phyloP scores from a whole-genome alignment of 331 rosid species.

The Rhamnella rubrinervis region DNA sequence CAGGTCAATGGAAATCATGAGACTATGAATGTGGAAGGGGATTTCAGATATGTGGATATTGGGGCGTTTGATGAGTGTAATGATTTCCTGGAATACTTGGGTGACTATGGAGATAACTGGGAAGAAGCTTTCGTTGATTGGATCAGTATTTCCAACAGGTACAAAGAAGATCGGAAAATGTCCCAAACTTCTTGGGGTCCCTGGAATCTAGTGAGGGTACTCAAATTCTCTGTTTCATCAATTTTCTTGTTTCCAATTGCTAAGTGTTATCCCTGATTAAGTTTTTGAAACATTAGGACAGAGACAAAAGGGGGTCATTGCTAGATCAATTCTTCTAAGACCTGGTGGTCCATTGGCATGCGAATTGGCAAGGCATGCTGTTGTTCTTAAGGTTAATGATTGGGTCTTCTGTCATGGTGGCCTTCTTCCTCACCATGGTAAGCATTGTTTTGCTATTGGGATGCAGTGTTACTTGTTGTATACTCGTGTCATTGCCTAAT shows the following conservation, averaged over 20 bases:
- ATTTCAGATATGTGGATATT: constrained; percentile 73
- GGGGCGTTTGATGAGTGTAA: constrained; percentile 84
- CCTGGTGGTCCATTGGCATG: constrained; percentile 87
- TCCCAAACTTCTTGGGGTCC: constrained; percentile 68
- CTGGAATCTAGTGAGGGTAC: constrained; percentile 83
- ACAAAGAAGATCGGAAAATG: constrained; percentile 51
- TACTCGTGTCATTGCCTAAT: constrained; percentile 11
- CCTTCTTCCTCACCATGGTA: constrained; percentile 98
- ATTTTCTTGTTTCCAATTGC: constrained; percentile 2
- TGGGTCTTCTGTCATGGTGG: constrained; percentile 99
- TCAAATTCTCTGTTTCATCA: constrained; percentile 23
- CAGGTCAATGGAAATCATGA: constrained; percentile 93
- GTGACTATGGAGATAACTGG: constrained; percentile 53
- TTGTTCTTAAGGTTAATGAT: constrained; percentile 89
- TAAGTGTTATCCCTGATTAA: constrained; percentile 41
- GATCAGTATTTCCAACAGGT: constrained; percentile 60
- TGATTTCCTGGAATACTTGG: constrained; percentile 73
- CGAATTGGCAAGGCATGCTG: constrained; percentile 72
- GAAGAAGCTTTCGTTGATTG: constrained; percentile 67
- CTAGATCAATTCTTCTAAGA: constrained; percentile 79
- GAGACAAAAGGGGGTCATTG: constrained; percentile 88
- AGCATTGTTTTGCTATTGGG: constrained; percentile 22
- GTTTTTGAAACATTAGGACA: constrained; percentile 66
- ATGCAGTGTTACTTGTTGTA: constrained; percentile 4
- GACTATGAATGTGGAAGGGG: constrained; percentile 95